phyloP scores from a whole-genome alignment of 2,329 filamentous ascomycete genomes.

The Nigrospora oryzae region DNA sequence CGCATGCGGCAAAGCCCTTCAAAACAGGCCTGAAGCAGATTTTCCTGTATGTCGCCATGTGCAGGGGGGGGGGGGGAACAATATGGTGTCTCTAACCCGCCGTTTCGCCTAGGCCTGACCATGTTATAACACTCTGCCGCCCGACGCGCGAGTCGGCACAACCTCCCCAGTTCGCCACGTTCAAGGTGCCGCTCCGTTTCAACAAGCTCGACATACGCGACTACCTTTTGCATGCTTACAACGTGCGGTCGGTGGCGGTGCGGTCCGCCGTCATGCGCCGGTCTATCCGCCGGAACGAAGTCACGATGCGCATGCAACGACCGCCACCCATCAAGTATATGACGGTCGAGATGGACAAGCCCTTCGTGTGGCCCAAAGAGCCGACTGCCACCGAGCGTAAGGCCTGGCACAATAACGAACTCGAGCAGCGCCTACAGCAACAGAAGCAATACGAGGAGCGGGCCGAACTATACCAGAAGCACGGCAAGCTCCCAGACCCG shows the following conservation, averaged over 20 bases:
- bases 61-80: neutral
- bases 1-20: slow-evolving; percentile 9
- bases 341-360: slow-evolving; percentile 81
- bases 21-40: slow-evolving; percentile 19
- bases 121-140: slow-evolving; percentile 5
- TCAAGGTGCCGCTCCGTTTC: slow-evolving; percentile 83
- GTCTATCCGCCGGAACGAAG: slow-evolving; percentile 38
- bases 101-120: slow-evolving; percentile 1
- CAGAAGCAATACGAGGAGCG: slow-evolving; percentile 29
- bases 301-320: slow-evolving; percentile 54
- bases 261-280: slow-evolving; percentile 73
- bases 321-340: slow-evolving; percentile 78
- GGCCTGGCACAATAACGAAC: slow-evolving; percentile 57
- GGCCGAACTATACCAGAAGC: slow-evolving; percentile 19
- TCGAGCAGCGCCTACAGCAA: slow-evolving; percentile 41
- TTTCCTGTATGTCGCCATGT: slow-evolving; percentile 17
- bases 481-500: slow-evolving; percentile 26
- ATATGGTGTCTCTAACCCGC: neutral
- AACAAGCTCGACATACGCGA: slow-evolving; percentile 96
- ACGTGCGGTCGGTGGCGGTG: slow-evolving; percentile 62
- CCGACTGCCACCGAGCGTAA: slow-evolving; percentile 45
- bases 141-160: slow-evolving; percentile 1
- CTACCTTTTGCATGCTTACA: slow-evolving; percentile 84
- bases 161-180: slow-evolving; percentile 73
- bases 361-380: slow-evolving; percentile 78